A percentile compares a stretch with the other conserved stretches of the same genome.
phyloP scores from a whole-genome alignment of 2,329 filamentous ascomycete species.

The Botrytis hyacinthi region DNA sequence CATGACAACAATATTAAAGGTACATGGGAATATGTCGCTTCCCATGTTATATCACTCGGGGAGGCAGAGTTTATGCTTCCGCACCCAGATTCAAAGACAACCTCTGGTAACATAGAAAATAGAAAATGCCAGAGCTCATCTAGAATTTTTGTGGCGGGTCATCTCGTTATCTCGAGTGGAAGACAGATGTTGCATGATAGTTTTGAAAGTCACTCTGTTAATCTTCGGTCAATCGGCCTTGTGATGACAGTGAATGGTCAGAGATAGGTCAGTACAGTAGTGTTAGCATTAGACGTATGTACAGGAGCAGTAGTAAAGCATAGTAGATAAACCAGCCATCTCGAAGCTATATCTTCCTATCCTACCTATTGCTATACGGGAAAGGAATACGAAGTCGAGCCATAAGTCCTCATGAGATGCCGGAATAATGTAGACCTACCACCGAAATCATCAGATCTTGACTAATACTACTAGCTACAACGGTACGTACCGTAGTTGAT shows the following conservation, averaged over 20 bases:
- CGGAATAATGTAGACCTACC: background rate
- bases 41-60: conserved; percentile 31
- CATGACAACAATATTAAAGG: conserved; percentile 21
- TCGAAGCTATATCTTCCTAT: background rate
- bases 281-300: background rate
- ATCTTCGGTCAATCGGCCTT: conserved; percentile 6
- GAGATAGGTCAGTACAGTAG: background rate
- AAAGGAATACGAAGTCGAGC: background rate
- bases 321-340: background rate
- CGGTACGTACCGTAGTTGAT: background rate
- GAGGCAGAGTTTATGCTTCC: conserved; percentile 33
- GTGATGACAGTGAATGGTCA: background rate
- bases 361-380: background rate
- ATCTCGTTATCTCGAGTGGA: conserved; percentile 17
- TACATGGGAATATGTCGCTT: conserved; percentile 17
- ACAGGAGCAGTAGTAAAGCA: background rate
- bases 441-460: background rate
- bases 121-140: conserved; percentile 13
- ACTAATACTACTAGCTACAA: background rate
- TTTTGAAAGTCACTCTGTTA: background rate
- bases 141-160: conserved; percentile 17
- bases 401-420: background rate
- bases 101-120: conserved; percentile 6
- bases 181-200: background rate
- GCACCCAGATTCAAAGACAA: conserved; percentile 30